Conservation (phyloP, 768 basidiomycete genomes). For the Chalciporus piperatus region DNA sequence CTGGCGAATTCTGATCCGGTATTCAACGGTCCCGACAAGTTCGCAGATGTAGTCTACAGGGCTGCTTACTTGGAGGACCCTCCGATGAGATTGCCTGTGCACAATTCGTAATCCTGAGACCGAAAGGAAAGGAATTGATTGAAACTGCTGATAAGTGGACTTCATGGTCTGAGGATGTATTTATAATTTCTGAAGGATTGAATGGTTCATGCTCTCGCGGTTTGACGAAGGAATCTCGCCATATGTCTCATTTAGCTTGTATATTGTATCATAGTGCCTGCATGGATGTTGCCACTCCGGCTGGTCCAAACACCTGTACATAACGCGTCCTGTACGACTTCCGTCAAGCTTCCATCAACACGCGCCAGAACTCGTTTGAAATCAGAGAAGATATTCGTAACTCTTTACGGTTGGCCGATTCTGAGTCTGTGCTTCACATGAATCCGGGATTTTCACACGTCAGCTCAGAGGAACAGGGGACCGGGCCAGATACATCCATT, state of each 20-base stretch:
- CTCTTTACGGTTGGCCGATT: neutral
- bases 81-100: constrained; percentile 15
- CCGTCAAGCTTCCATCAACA: neutral
- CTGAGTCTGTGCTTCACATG: neutral
- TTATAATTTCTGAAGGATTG: too few relatives aligned
- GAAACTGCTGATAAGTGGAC: too few relatives aligned
- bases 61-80: constrained; percentile 8
- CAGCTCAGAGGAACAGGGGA: neutral
- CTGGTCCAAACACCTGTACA: neutral
- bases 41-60: constrained; percentile 11
- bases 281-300: too few relatives aligned
- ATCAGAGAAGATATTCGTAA: neutral
- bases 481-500: neutral
- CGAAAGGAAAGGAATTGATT: too few relatives aligned
- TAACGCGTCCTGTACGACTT: neutral
- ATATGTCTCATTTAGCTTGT: too few relatives aligned
- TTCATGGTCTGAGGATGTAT: too few relatives aligned
- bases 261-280: too few relatives aligned
- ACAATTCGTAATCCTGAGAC: neutral
- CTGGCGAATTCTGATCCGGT: too few relatives aligned
- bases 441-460: neutral
- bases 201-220: too few relatives aligned
- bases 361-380: neutral
- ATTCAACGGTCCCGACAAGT: too few relatives aligned
- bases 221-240: too few relatives aligned